Base-by-base conservation (phyloP, 2,329 filamentous ascomycete genomes). In the Cladosporium oxysporum region DNA sequence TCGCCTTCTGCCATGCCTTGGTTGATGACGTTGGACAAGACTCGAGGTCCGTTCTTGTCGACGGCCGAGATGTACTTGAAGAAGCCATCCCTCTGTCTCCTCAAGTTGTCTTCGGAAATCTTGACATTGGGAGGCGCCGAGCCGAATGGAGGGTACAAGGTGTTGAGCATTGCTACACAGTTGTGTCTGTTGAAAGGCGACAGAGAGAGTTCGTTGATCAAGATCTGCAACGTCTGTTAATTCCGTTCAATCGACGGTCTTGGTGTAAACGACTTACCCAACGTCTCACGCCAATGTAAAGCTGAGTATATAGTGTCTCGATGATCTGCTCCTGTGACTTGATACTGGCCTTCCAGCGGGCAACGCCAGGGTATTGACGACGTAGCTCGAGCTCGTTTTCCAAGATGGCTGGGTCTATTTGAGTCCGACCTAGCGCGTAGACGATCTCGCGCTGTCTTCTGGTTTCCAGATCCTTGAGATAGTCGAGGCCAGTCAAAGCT, bases 151-250 rank as follows among this genome's bases (percentile, higher is more conserved):
- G 88, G 88, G 69, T 89, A 87, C 33, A 90, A 79, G 11, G 87
- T 90, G 77, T 90, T 90, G 60, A 90, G 83, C 83, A 90, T 87
- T 62, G 86, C 88, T 69, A 89, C 81, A 73, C 87, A 88, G 74
- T 89, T 89, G 71, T 84, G 82, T 75, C 88, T 88, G 79, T 87
- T 86, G 76, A 87, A 88, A 0, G 87, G 86, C 35, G 83, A 79
- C 33, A 88, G 79, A 29, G 86, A 84, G 71, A 90, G 82, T 71
- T 90, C 87, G 71, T 90, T 89, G 76, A 90, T 84, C 73, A 90
- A 77, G 66, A 87, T 85, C 85, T 87, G 37, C 23, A 28, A 31
- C 14, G 3, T 61, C 21, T 31, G 47, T 66, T 59, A 66, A 58
- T n/a, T 49, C 12, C 18, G 18, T 14, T 64, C 52, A 29, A 49